Evolutionary conservation across 108 stramenopile genomes (phyloP).

Genomic region (Cylindrotheca closterium): DNA sequence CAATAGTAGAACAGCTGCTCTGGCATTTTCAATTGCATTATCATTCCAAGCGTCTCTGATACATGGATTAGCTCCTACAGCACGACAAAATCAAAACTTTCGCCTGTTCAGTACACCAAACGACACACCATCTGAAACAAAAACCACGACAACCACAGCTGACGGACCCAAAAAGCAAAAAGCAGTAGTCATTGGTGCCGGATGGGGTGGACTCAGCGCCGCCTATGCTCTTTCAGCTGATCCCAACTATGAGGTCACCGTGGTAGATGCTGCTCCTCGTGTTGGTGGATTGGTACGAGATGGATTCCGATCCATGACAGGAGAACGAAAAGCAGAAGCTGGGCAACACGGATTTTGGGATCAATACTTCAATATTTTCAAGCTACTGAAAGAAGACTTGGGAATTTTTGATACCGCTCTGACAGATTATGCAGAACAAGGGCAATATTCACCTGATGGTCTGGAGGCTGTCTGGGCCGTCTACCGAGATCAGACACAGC

Average conservation of each 20-base stretch:
- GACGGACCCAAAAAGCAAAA: conserved; percentile 28
- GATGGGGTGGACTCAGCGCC: conserved; percentile 81
- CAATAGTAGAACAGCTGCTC: too few relatives aligned
- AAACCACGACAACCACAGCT: not conserved
- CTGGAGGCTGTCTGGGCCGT: conserved; percentile 78
- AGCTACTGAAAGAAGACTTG: conserved; percentile 40
- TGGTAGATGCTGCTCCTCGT: conserved; percentile 67
- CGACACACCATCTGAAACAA: not conserved
- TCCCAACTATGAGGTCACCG: conserved; percentile 39
- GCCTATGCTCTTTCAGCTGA: conserved; percentile 56
- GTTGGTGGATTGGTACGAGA: conserved; percentile 82
- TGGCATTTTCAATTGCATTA: too few relatives aligned
- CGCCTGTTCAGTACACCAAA: too few relatives aligned
- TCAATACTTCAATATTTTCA: conserved; percentile 74
- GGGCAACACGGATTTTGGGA: conserved; percentile 89
- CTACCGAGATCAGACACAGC: conserved; percentile 36
- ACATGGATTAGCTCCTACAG: too few relatives aligned
- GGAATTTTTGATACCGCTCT: conserved; percentile 31
- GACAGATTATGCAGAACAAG: conserved; percentile 73
- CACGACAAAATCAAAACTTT: too few relatives aligned
- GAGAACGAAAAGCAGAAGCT: conserved; percentile 53
- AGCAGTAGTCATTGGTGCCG: conserved; percentile 76
- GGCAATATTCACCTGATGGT: conserved; percentile 67
- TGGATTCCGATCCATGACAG: conserved; percentile 56
- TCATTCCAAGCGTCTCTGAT: too few relatives aligned